Base-by-base conservation (phyloP, 441 rosid species). In the Macaranga tanarius region DNA sequence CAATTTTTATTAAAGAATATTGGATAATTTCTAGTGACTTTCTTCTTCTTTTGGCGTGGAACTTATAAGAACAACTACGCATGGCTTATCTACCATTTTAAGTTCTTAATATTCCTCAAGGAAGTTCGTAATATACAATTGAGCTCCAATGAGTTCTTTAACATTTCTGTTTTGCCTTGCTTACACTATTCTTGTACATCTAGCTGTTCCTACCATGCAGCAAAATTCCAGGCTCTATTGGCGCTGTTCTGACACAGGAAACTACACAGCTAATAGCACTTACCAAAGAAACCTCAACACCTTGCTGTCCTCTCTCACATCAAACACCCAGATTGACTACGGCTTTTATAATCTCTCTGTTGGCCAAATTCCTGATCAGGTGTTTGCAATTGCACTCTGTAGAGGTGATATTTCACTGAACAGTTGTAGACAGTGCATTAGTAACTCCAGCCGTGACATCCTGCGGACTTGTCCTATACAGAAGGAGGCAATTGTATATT, bases 291-390 rank as follows among this genome's bases (percentile, higher is more conserved):
- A 86, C 82, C 82, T 90, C 20, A 73, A 81, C 56, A 64, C 64
- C 48, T 63, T 85, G 72, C 34, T 89, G 20, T 79, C 87, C 22
- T 74, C 85, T 28, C 23, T 90, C 57, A 9, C 82, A 59, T 68
- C 87, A 50, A 56, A 77, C 60, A 69, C 23, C 10, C 38, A 31
- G 2, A 68, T 75, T 40, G 67, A 31, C 22, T 63, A 79, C 40
- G 92, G 93, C 2, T 89, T 88, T 72, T 86, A 84, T 79, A 85
- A 82, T 58, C 69, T 77, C 22, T 80, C 93, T 9, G 17, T 55
- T 4, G 86, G 86, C n/a, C 75, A 80, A 63, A 70, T 67, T 42
- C 62, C 84, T n/a, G 76, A 81, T 34, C 76, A 22, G 56, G 85
- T 83, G 50, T 82, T 78, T 72, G 80, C 77, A 17, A 73, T 89